Evolutionary conservation across 306 rosid genomes (phyloP).

Genomic region (Cucurbita pepo): DNA sequence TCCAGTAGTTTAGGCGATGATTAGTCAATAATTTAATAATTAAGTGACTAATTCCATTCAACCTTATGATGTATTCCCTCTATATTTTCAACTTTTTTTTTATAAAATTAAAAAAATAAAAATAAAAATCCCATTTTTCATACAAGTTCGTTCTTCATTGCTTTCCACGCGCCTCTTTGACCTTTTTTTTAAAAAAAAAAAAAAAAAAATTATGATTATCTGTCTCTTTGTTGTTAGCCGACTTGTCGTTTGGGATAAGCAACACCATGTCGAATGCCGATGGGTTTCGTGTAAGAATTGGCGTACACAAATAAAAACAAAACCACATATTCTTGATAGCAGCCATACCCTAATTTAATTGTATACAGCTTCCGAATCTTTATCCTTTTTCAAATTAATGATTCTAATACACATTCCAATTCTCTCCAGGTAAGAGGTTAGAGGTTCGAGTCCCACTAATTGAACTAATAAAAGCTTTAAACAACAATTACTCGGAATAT

Average conservation of each 20-base stretch:
- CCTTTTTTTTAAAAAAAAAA: neutral
- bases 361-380: neutral
- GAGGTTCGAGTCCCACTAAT: too few species aligned
- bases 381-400: too few species aligned
- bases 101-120: too few species aligned
- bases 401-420: neutral
- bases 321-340: neutral
- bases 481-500: neutral
- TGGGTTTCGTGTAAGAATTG: neutral
- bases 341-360: neutral
- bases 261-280: neutral
- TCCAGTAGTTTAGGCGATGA: neutral
- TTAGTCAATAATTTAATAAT: neutral
- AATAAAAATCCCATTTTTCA: too few species aligned
- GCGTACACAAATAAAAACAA: neutral
- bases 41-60: neutral
- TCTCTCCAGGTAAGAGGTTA: too few species aligned
- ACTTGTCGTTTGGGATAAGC: constrained; percentile 7
- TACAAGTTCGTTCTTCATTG: neutral
- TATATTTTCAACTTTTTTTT: neutral
- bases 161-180: constrained; percentile 3
- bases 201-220: neutral
- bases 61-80: neutral
- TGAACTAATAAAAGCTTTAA: neutral
- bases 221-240: neutral